Conservation (phyloP, 2,329 filamentous ascomycete species). For the Coniella vitis region DNA sequence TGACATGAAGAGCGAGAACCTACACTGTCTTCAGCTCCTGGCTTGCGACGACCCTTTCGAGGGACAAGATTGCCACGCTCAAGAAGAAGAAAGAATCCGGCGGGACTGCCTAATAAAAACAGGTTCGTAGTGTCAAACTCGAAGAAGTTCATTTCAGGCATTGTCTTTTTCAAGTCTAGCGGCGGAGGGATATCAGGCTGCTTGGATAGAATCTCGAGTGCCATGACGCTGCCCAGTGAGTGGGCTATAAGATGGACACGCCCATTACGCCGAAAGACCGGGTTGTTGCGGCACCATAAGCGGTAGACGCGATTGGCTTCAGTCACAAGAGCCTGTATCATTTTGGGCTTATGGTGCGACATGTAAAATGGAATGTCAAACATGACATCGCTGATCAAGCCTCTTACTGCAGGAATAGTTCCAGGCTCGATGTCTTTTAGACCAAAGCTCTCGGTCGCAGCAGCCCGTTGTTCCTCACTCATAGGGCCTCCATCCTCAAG, state of each 20-base stretch:
- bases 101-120: conserved; percentile 84
- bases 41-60: conserved; percentile 67
- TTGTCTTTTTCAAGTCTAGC: conserved; percentile 34
- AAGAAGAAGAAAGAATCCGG: conserved; percentile 85
- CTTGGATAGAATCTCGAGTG: conserved; percentile 80
- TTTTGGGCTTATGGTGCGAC: conserved; percentile 90
- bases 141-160: conserved; percentile 55
- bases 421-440: conserved; percentile 88
- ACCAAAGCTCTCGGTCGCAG: conserved; percentile 52
- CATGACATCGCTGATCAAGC: conserved; percentile 95
- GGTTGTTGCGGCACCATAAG: conserved; percentile 91
- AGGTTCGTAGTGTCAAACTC: conserved; percentile 89
- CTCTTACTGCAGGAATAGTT: conserved; percentile 85
- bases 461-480: conserved; percentile 44
- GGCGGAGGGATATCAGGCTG: conserved; percentile 69
- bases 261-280: conserved; percentile 71
- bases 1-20: not conserved
- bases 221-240: conserved; percentile 91
- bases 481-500: conserved; percentile 72
- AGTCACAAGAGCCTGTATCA: conserved; percentile 80
- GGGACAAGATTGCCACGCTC: conserved; percentile 68
- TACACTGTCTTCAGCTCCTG: conserved; percentile 56
- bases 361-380: conserved; percentile 97
- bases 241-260: conserved; percentile 90
- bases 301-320: conserved; percentile 96